Evolutionary conservation across 2,329 filamentous ascomycete species (phyloP).

Genomic region (Cladophialophora psammophila): DNA sequence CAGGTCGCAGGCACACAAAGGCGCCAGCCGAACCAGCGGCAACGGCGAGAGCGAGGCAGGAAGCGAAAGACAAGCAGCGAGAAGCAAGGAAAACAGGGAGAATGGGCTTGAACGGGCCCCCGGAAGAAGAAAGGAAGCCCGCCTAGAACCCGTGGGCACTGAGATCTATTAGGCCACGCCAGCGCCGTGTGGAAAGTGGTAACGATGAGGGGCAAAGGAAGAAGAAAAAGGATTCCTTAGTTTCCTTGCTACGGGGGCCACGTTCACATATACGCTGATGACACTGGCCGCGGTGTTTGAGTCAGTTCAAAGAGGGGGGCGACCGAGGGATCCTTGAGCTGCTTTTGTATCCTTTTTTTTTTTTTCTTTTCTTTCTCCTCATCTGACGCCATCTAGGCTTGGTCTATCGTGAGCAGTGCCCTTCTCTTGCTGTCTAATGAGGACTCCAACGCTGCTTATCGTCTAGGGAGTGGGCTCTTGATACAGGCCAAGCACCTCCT

Average conservation of each 20-base stretch:
- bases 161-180: background rate
- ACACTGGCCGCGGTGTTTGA: background rate
- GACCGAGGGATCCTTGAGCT: background rate
- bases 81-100: background rate
- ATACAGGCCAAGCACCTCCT: conserved; percentile 29
- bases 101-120: background rate
- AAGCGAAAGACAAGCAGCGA: background rate
- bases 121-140: background rate
- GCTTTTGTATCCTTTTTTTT: conserved; percentile 19
- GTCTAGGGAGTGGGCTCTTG: conserved; percentile 11
- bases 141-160: conserved; percentile 3
- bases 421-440: background rate
- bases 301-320: background rate
- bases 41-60: conserved; percentile 6
- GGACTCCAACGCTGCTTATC: conserved; percentile 9
- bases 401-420: conserved; percentile 4
- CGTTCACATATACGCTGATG: conserved; percentile 13
- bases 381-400: conserved; percentile 17
- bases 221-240: conserved; percentile 3
- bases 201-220: conserved; percentile 11
- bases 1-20: conserved; percentile 7
- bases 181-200: background rate
- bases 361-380: background rate
- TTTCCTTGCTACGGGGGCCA: background rate
- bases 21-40: conserved; percentile 16